Evolutionary conservation across 352 stramenopile genomes (phyloP).

Genomic region (Pythium phragmiticola): DNA sequence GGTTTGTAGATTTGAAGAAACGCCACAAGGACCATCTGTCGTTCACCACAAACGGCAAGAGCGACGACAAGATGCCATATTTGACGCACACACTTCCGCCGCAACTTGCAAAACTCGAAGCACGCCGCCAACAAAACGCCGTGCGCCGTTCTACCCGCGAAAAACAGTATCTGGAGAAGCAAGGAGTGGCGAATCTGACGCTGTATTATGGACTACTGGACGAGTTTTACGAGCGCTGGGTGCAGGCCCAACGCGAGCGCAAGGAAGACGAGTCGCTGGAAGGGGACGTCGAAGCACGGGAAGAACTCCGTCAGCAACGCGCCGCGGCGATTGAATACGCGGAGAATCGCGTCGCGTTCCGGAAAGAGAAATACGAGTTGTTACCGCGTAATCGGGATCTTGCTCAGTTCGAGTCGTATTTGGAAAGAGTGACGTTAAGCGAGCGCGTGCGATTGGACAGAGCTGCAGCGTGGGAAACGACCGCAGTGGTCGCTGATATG

Average conservation of each 20-base stretch:
- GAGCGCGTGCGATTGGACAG: slow-evolving; percentile 45
- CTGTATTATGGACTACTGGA: slow-evolving; percentile 63
- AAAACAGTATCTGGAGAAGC: slow-evolving; percentile 39
- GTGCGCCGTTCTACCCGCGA: slow-evolving; percentile 42
- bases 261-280: slow-evolving; percentile 35
- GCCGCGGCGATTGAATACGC: slow-evolving; percentile 38
- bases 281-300: slow-evolving; percentile 20
- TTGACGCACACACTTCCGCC: slow-evolving; percentile 39
- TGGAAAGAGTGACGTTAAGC: slow-evolving; percentile 55
- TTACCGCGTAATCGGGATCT: slow-evolving; percentile 44
- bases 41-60: slow-evolving; percentile 75
- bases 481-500: slow-evolving; percentile 15
- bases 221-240: slow-evolving; percentile 68
- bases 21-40: slow-evolving; percentile 29
- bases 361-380: slow-evolving; percentile 61
- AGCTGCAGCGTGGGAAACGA: slow-evolving; percentile 30
- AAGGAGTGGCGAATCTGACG: slow-evolving; percentile 45
- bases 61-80: slow-evolving; percentile 56
- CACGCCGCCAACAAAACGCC: slow-evolving; percentile 37
- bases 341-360: slow-evolving; percentile 38
- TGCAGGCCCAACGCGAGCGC: slow-evolving; percentile 34
- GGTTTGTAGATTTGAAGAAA: slow-evolving; percentile 49
- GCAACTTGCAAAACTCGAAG: slow-evolving; percentile 38
- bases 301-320: slow-evolving; percentile 37
- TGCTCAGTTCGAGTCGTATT: slow-evolving; percentile 40